Base-by-base conservation (phyloP, 371 early-diverging fungal species). In the Mortierella polycephala region DNA sequence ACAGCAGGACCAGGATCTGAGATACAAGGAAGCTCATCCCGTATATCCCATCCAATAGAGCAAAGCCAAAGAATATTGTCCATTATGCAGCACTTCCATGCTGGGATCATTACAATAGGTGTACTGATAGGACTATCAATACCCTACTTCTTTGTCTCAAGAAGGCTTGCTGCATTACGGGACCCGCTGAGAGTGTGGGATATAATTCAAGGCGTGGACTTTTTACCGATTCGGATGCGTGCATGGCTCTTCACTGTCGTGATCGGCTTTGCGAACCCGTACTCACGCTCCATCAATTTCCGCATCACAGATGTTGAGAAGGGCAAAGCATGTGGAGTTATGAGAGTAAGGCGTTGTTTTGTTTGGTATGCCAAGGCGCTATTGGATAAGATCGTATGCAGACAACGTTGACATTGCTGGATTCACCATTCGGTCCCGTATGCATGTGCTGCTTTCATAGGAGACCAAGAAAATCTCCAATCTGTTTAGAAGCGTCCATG, bases 401-500 rank as follows among this genome's bases (percentile, higher is more conserved):
- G 14, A 61, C 14, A 12, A 51, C 18, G 10, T 39, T 39, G 57
- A 30, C 4, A 30, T 30, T 30, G 30, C 30, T 30, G 13, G 20
- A 51, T 41, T 41, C 52, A 16, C 42, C 13, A 21, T 12, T 20
- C 9, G 2, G 3, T 18, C 20, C 4, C 41, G 12, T 53, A 11
- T 54, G 1, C 40, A 5, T 57, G 39, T 52, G 39, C 18, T 62
- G 16, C 44, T 1, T 42, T 16, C 9, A 37, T 64, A 75, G 76
- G 76, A 70, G 49, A 67, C 67, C 20, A 76, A 64, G 37, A 30
- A 57, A 14, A 63, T 64, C 39, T 64, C 71, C 7, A 76, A 71
- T 61, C 77, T 64, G 14, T 71, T 76, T 58, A 64, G 72, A 21
- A 62, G 87, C 58, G 85, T 86, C 12, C 87, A 87, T 72, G 83